phyloP scores from a whole-genome alignment of 1,139 yeast species.

The Taphrina pruni region DNA sequence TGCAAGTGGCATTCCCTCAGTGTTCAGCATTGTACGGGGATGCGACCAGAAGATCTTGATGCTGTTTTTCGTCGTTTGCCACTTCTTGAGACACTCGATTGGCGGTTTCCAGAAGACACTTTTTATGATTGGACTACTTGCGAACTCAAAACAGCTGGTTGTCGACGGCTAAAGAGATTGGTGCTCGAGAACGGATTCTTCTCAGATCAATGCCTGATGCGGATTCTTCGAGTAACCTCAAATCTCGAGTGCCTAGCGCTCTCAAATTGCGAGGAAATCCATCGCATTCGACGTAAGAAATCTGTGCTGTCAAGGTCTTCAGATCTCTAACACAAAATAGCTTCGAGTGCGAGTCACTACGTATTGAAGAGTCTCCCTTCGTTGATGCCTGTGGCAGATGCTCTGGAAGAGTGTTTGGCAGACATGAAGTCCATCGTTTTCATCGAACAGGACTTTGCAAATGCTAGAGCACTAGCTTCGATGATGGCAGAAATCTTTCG shows the following conservation, averaged over 20 bases:
- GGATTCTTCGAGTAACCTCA: conserved; percentile 8
- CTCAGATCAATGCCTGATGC: conserved; percentile 16
- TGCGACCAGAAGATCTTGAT: conserved; percentile 28
- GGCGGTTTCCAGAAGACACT: conserved; percentile 16
- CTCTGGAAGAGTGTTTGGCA: conserved; percentile 17
- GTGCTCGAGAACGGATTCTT: conserved; percentile 11
- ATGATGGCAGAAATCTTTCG: conserved; percentile 7
- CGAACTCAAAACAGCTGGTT: conserved; percentile 13
- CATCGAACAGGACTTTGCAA: conserved; percentile 4
- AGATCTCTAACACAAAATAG: background rate
- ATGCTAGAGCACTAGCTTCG: background rate
- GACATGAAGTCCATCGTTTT: conserved; percentile 4
- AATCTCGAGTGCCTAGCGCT: conserved; percentile 11
- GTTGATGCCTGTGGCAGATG: conserved; percentile 6
- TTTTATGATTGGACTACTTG: conserved; percentile 6
- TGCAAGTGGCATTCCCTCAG: conserved; percentile 3
- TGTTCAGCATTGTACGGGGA: conserved; percentile 11
- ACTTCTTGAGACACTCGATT: conserved; percentile 3
- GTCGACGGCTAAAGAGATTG: conserved; percentile 6
- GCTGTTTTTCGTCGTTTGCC: conserved; percentile 21
- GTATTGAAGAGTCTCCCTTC: background rate
- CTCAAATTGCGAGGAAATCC: conserved; percentile 19
- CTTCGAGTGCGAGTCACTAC: conserved; percentile 13
- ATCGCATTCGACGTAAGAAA: conserved; percentile 10
- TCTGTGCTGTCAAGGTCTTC: background rate